phyloP scores from a whole-genome alignment of 305 asterid genomes.

The Vinca major region DNA sequence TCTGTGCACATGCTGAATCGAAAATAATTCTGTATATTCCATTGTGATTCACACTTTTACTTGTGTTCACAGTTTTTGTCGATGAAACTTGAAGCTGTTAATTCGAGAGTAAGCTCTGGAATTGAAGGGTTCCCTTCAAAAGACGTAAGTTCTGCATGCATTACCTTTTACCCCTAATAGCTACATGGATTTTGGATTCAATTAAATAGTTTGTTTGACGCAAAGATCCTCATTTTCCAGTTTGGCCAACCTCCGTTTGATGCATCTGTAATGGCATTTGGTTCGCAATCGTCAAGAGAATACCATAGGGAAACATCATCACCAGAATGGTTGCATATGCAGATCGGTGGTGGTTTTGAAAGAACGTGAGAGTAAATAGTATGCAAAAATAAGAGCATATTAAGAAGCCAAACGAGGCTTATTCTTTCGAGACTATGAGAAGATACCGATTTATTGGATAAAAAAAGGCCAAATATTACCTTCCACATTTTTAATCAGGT shows the following conservation, averaged over 20 bases:
- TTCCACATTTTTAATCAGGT: neutral
- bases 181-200: neutral
- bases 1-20: neutral
- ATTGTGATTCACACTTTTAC: neutral
- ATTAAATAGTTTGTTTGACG: neutral
- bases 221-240: conserved; percentile 26
- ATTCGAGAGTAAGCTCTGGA: conserved; percentile 45
- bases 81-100: conserved; percentile 91
- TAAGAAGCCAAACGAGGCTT: conserved; percentile 9
- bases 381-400: conserved; percentile 7
- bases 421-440: conserved; percentile 2
- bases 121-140: conserved; percentile 75
- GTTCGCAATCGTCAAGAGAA: conserved; percentile 55
- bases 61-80: conserved; percentile 62
- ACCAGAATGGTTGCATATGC: conserved; percentile 91
- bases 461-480: neutral
- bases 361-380: conserved; percentile 29
- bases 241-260: conserved; percentile 51
- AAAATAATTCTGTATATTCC: neutral
- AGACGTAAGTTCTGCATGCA: conserved; percentile 45
- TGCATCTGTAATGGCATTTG: conserved; percentile 25
- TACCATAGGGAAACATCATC: conserved; percentile 52
- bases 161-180: neutral
- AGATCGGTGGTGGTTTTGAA: conserved; percentile 71
- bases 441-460: conserved; percentile 4